Evolutionary conservation across 2,329 filamentous ascomycete genomes (phyloP).

Genomic region (Aspergillus texensis): DNA sequence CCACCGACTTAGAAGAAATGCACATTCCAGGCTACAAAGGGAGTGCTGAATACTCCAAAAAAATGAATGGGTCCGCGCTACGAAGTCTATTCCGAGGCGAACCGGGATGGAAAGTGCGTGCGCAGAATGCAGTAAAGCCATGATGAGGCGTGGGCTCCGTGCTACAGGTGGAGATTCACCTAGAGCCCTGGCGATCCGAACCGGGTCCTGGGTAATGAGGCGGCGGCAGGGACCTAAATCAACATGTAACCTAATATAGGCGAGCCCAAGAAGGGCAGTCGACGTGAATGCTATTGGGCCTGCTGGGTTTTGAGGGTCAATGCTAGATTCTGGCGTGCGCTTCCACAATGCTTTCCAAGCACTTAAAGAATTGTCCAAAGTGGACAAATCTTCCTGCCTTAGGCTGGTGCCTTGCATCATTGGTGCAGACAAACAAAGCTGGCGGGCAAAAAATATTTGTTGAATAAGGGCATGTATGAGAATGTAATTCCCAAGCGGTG

Average conservation of each 20-base stretch:
- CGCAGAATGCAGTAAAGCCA: constrained; percentile 56
- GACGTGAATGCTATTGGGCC: constrained; percentile 58
- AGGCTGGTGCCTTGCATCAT: constrained; percentile 46
- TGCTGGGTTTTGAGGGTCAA: constrained; percentile 56
- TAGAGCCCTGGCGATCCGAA: constrained; percentile 50
- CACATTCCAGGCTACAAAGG: constrained; percentile 57
- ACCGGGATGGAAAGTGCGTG: constrained; percentile 59
- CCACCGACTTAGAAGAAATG: constrained; percentile 52
- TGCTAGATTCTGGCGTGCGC: constrained; percentile 54
- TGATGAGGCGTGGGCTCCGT: constrained; percentile 51
- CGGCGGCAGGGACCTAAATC: constrained; percentile 51
- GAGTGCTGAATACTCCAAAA: constrained; percentile 61
- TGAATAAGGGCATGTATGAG: constrained; percentile 58
- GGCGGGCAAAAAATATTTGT: constrained; percentile 56
- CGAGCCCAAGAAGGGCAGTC: constrained; percentile 50
- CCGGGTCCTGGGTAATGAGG: constrained; percentile 51
- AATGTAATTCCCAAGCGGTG: constrained; percentile 57
- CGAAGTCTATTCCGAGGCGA: constrained; percentile 56
- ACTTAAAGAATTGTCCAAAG: constrained; percentile 51
- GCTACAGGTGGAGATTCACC: constrained; percentile 46
- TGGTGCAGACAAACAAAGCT: constrained; percentile 50
- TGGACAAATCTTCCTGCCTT: constrained; percentile 47
- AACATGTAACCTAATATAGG: constrained; percentile 52
- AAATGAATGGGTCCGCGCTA: constrained; percentile 56
- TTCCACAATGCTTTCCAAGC: constrained; percentile 59